Conservation (phyloP, 805 yeast genomes). For the Komagataella ulmi region DNA sequence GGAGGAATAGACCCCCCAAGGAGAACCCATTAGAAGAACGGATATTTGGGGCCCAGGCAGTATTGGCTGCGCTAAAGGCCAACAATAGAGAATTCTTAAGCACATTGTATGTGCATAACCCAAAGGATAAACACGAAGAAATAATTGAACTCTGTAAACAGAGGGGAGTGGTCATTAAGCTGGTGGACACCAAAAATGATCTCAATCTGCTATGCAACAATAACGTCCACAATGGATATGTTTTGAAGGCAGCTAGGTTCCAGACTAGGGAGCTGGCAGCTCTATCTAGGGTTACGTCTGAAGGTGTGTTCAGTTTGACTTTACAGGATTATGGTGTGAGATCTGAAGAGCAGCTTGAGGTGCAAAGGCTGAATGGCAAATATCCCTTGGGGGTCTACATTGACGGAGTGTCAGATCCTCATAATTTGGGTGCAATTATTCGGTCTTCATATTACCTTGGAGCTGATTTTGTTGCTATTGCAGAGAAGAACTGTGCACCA, state of each 20-base stretch:
- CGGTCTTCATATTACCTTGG: conserved; percentile 76
- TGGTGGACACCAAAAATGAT: conserved; percentile 29
- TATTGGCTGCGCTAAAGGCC: conserved; percentile 52
- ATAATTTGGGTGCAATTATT: conserved; percentile 73
- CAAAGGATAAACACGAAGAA: conserved; percentile 18
- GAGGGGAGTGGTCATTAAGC: conserved; percentile 22
- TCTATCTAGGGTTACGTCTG: conserved; percentile 9
- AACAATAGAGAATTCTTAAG: conserved; percentile 39
- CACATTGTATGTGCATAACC: conserved; percentile 33
- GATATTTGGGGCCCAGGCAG: conserved; percentile 66
- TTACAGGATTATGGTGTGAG: conserved; percentile 6
- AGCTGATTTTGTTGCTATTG: conserved; percentile 62
- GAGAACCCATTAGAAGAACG: conserved; percentile 46
- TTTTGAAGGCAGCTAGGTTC: conserved; percentile 51
- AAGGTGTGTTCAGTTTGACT: conserved; percentile 2
- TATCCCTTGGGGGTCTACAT: conserved; percentile 62
- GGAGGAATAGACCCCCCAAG: conserved; percentile 1
- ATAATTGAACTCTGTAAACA: conserved; percentile 34
- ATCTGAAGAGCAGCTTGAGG: conserved; percentile 8
- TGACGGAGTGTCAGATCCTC: conserved; percentile 79
- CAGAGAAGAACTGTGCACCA: conserved; percentile 60
- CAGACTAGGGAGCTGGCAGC: conserved; percentile 16
- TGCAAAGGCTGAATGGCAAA: background rate
- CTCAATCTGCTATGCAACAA: conserved; percentile 47
- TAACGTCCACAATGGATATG: conserved; percentile 75